Conservation (phyloP, 495 filamentous ascomycete species). For the Penicillium turbatum region DNA sequence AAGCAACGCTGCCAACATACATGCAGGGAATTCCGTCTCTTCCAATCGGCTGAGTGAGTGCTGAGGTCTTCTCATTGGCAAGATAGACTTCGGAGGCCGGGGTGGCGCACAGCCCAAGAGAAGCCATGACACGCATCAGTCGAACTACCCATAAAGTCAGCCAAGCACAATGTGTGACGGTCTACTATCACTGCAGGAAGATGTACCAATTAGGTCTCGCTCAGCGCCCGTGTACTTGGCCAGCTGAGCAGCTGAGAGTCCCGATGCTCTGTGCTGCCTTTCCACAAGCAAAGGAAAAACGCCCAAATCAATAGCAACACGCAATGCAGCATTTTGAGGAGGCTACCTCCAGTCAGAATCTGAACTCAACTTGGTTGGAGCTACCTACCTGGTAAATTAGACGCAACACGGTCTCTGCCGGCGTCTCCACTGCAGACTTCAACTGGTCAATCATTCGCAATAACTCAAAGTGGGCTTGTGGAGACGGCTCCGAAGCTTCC, state of each 20-base stretch:
- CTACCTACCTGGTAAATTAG: slow-evolving; percentile 37
- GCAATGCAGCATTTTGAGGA: slow-evolving; percentile 39
- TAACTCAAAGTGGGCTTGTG: slow-evolving; percentile 29
- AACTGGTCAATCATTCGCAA: slow-evolving; percentile 31
- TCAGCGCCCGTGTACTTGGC: slow-evolving; percentile 29
- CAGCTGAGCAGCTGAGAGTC: slow-evolving; percentile 28
- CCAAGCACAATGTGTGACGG: not conserved
- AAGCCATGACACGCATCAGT: slow-evolving; percentile 37
- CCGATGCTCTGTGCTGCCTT: slow-evolving; percentile 16
- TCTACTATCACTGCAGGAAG: not conserved
- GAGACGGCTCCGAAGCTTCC: slow-evolving; percentile 18
- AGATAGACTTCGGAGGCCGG: slow-evolving; percentile 23
- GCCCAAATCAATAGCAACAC: slow-evolving; percentile 31
- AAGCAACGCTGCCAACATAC: slow-evolving; percentile 21
- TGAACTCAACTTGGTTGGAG: not conserved
- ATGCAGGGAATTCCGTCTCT: slow-evolving; percentile 38
- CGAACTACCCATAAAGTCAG: slow-evolving; percentile 25
- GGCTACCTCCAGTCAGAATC: slow-evolving; percentile 24
- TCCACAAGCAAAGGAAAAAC: slow-evolving; percentile 30
- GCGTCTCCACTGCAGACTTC: slow-evolving; percentile 31
- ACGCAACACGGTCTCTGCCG: slow-evolving; percentile 33
- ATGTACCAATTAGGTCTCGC: slow-evolving; percentile 29
- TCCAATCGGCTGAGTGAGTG: slow-evolving; percentile 34
- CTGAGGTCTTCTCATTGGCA: slow-evolving; percentile 31
- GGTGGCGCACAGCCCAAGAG: slow-evolving; percentile 31